phyloP scores from a whole-genome alignment of 1,139 yeast species.

The Magnusiomyces paraingens region DNA sequence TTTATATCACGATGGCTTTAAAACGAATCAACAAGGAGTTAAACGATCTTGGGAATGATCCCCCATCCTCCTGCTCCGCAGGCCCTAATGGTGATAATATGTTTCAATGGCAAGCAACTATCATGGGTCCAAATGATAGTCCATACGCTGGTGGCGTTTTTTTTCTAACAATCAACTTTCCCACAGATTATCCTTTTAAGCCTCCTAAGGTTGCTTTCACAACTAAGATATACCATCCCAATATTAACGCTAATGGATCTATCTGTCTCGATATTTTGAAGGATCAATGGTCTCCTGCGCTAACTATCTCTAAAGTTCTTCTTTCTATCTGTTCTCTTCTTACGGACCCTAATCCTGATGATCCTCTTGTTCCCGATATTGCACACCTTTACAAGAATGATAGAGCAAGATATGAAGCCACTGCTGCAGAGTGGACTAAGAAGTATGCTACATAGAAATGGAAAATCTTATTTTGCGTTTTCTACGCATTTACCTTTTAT shows the following conservation, averaged over 20 bases:
- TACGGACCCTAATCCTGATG: conserved; percentile 98
- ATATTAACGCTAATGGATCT: conserved; percentile 82
- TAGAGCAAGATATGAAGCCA: conserved; percentile 89
- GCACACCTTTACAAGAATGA: conserved; percentile 96
- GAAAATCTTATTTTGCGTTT: neutral
- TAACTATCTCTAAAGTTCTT: conserved; percentile 82
- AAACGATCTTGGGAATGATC: conserved; percentile 94
- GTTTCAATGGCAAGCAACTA: conserved; percentile 96
- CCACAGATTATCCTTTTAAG: conserved; percentile 91
- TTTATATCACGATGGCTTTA: conserved; percentile 54
- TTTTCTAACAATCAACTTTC: conserved; percentile 86
- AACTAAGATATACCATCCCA: conserved; percentile 86
- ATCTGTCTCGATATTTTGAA: conserved; percentile 79
- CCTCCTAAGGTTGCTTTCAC: conserved; percentile 91
- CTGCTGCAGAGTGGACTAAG: conserved; percentile 98
- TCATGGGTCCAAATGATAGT: conserved; percentile 92
- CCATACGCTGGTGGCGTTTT: conserved; percentile 94
- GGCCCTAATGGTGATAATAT: conserved; percentile 98
- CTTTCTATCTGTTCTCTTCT: conserved; percentile 83
- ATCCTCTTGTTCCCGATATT: conserved; percentile 97
- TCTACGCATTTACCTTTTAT: neutral
- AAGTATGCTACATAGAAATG: conserved; percentile 79
- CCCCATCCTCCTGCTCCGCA: conserved; percentile 98
- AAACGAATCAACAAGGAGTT: conserved; percentile 96
- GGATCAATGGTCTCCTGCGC: conserved; percentile 90